A percentile compares a stretch with the other conserved stretches of the same genome.
These are phyloP conservation scores for Lojkania enalia DNA, from an alignment of 2,329 filamentous ascomycete genomes.

Conservation along the genomic window DNA sequence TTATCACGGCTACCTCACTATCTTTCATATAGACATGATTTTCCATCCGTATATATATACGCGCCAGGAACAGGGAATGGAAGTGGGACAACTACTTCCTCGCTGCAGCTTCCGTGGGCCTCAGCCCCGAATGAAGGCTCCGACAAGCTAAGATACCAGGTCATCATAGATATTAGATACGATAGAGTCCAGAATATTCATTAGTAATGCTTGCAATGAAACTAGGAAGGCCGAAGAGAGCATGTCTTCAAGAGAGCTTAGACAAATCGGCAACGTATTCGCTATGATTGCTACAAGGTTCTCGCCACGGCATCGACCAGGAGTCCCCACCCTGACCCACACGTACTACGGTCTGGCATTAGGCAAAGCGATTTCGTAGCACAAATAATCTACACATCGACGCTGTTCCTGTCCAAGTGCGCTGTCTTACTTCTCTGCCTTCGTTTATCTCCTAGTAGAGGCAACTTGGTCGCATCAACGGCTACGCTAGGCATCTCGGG, in stretches of 20 bases:
- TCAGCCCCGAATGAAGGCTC: background rate
- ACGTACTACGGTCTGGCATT: no score
- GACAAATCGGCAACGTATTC: constrained; percentile 30
- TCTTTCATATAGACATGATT: constrained; percentile 37
- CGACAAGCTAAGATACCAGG: background rate
- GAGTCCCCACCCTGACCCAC: no score
- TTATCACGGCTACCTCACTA: constrained; percentile 30
- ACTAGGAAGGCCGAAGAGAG: constrained; percentile 24
- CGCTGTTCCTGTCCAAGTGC: constrained; percentile 32
- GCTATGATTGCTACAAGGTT: constrained; percentile 8
- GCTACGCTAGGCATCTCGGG: constrained; percentile 21
- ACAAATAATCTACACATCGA: constrained; percentile 35
- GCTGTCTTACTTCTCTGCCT: constrained; percentile 35
- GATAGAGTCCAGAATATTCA: constrained; percentile 21
- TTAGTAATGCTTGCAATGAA: constrained; percentile 29
- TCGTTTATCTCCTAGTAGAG: constrained; percentile 28
- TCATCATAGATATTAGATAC: constrained; percentile 28
- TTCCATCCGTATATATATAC: constrained; percentile 35
- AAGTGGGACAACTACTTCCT: constrained; percentile 36
- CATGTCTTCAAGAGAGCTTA: constrained; percentile 19
- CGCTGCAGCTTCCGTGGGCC: constrained; percentile 25
- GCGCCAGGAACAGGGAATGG: constrained; percentile 34
- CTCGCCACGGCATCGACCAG: background rate
- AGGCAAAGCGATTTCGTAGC: constrained; percentile 33
- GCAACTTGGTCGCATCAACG: constrained; percentile 26